phyloP scores from a whole-genome alignment of 208 protist genomes.

The Giardia muris region DNA sequence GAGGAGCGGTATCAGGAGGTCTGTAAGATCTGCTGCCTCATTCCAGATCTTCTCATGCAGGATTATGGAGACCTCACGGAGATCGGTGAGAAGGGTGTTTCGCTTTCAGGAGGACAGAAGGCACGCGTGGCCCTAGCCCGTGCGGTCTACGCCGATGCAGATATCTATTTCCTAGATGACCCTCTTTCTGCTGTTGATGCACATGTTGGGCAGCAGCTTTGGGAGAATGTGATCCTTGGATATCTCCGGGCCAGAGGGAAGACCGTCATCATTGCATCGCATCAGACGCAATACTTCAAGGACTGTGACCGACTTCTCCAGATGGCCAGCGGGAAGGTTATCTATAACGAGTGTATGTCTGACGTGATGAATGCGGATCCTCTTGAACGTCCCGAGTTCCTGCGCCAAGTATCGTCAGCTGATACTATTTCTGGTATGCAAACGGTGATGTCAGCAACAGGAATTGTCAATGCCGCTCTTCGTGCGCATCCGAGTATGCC shows the following conservation, averaged over 20 bases:
- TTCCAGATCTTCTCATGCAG: conserved; percentile 32
- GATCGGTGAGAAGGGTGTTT: conserved; percentile 64
- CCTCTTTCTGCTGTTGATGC: conserved; percentile 39
- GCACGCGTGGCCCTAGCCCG: conserved; percentile 52
- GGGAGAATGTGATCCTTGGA: conserved; percentile 54
- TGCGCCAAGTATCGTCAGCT: too few species aligned
- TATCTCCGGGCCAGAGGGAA: conserved; percentile 46
- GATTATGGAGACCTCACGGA: conserved; percentile 38
- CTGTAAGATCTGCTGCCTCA: conserved; percentile 37
- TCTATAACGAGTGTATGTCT: background rate
- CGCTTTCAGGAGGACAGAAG: conserved; percentile 62
- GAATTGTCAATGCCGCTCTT: too few species aligned
- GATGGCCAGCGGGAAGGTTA: background rate
- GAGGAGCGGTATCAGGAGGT: conserved; percentile 34
- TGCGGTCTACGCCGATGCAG: conserved; percentile 47
- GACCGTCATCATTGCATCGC: conserved; percentile 49
- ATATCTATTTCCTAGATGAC: conserved; percentile 43
- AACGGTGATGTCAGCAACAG: too few species aligned
- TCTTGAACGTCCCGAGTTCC: background rate
- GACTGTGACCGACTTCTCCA: background rate
- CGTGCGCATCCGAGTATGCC: too few species aligned
- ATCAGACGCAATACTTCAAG: conserved; percentile 37
- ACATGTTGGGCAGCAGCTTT: conserved; percentile 46
- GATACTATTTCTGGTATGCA: too few species aligned
- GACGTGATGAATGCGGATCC: background rate